Percentiles rank a stretch among this genome's conserved stretches.
Conservation (phyloP, 805 yeast genomes). For the Ogataea polymorpha region DNA sequence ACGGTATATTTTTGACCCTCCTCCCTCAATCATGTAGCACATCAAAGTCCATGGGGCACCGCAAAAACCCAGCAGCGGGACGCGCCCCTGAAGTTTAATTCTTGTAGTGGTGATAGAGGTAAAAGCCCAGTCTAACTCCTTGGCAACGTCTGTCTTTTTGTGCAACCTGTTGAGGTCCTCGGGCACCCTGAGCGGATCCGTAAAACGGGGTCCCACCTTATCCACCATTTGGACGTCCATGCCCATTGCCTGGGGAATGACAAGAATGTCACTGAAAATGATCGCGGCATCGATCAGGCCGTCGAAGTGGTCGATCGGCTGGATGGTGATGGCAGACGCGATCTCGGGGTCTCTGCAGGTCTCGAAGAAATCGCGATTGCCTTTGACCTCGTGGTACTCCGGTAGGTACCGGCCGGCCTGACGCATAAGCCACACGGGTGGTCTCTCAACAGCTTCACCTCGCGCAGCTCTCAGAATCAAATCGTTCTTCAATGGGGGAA, state of each 20-base stretch:
- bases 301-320: slow-evolving; percentile 85
- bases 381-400: slow-evolving; percentile 89
- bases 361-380: slow-evolving; percentile 83
- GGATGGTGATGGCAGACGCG: slow-evolving; percentile 92
- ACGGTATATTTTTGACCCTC: slow-evolving; percentile 88
- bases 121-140: slow-evolving; percentile 91
- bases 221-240: slow-evolving; percentile 92
- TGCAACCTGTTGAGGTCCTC: slow-evolving; percentile 59
- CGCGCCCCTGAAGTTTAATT: slow-evolving; percentile 79
- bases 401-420: slow-evolving; percentile 96
- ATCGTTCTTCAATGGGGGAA: slow-evolving; percentile 84
- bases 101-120: slow-evolving; percentile 92
- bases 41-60: slow-evolving; percentile 98
- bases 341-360: slow-evolving; percentile 93
- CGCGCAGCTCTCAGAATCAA: slow-evolving; percentile 86
- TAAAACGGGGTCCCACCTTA: slow-evolving; percentile 91
- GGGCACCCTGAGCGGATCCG: slow-evolving; percentile 77
- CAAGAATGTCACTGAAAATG: slow-evolving; percentile 91
- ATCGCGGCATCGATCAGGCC: slow-evolving; percentile 96
- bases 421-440: slow-evolving; percentile 98
- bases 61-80: slow-evolving; percentile 90
- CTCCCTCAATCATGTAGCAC: slow-evolving; percentile 98
- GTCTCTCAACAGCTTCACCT: slow-evolving; percentile 90
- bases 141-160: slow-evolving; percentile 60
- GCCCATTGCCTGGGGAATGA: slow-evolving; percentile 98